These are phyloP conservation scores for Psidium friedrichsthalianum DNA, from an alignment of 345 rosid species.

Conservation along the genomic window DNA sequence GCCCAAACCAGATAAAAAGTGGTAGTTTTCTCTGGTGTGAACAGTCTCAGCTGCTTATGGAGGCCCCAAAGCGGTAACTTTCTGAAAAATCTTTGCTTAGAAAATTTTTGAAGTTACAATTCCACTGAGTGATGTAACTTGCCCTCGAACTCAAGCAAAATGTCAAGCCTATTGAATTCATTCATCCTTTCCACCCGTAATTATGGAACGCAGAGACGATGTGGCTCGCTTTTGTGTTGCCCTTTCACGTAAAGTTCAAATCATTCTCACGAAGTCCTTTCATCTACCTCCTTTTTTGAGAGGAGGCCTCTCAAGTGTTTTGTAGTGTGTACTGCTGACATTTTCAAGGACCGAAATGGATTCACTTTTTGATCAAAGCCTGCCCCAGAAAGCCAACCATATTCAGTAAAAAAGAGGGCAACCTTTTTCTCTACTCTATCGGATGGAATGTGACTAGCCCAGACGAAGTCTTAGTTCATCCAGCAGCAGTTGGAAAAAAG, in stretches of 20 bases:
- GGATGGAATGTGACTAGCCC: neutral
- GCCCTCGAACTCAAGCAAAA: neutral
- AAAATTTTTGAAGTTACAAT: neutral
- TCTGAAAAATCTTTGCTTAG: neutral
- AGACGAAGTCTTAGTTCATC: neutral
- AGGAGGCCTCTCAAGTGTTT: neutral
- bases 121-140: neutral
- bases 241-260: neutral
- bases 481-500: neutral
- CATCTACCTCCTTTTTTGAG: neutral
- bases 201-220: neutral
- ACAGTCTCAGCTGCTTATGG: neutral
- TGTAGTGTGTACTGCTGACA: neutral
- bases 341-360: neutral
- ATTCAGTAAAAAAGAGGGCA: neutral
- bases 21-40: neutral
- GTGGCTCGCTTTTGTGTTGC: neutral
- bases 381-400: neutral
- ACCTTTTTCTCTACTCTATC: neutral
- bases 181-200: neutral
- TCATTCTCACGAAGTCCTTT: neutral
- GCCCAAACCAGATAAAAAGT: neutral
- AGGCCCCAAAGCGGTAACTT: neutral
- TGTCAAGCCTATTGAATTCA: neutral
- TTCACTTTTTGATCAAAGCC: neutral